A percentile compares a stretch with the other conserved stretches of the same genome.
These are phyloP conservation scores for Ceratocystis papillata DNA, from an alignment of 2,329 filamentous ascomycete species.

Conservation along the genomic window DNA sequence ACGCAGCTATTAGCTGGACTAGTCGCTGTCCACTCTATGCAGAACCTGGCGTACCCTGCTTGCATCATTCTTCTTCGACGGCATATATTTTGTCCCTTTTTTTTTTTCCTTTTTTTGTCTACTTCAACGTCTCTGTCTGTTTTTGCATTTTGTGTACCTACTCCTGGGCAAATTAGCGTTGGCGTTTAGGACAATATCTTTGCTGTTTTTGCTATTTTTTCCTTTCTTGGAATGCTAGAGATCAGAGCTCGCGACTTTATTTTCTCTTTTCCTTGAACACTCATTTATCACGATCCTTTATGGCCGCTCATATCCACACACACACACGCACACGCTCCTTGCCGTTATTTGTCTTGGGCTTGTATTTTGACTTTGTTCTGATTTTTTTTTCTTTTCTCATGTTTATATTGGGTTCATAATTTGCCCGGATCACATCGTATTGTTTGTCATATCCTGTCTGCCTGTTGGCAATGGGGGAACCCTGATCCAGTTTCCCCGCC, in stretches of 20 bases:
- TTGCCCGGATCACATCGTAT: slow-evolving; percentile 23
- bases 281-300: slow-evolving; percentile 16
- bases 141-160: slow-evolving; percentile 20
- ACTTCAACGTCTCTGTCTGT: slow-evolving; percentile 8
- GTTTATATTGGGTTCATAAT: slow-evolving; percentile 15
- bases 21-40: slow-evolving; percentile 20
- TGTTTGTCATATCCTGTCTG: slow-evolving; percentile 23
- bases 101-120: not conserved
- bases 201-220: slow-evolving; percentile 16
- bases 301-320: slow-evolving; percentile 7
- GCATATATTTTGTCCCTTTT: slow-evolving; percentile 14
- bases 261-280: slow-evolving; percentile 2
- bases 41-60: slow-evolving; percentile 18
- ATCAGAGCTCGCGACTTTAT: not conserved
- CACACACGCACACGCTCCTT: slow-evolving; percentile 1
- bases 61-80: slow-evolving; percentile 12
- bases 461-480: slow-evolving; percentile 22
- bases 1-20: slow-evolving; percentile 22
- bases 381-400: slow-evolving; percentile 7
- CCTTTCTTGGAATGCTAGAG: not conserved
- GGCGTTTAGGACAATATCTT: slow-evolving; percentile 21
- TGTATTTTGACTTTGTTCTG: not conserved
- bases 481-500: slow-evolving; percentile 21
- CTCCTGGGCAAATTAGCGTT: slow-evolving; percentile 22
- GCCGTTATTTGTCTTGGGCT: slow-evolving; percentile 1